Conservation (phyloP, 768 basidiomycete species). For the Kwoniella newhampshirensis region DNA sequence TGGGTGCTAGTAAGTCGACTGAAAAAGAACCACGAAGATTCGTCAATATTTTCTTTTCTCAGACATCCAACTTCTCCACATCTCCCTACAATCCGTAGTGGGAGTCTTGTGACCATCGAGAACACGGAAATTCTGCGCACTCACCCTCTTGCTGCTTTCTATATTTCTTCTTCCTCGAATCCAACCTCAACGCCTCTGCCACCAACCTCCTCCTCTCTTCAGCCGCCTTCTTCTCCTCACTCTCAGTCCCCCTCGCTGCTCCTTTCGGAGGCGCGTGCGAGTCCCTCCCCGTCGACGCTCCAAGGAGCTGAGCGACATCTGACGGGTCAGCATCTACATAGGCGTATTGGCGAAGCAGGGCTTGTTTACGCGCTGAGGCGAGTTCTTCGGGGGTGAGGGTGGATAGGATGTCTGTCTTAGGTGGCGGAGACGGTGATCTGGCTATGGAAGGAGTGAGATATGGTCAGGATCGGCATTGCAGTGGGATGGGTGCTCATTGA, state of each 20-base stretch:
- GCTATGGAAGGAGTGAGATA: background rate
- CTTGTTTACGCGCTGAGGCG: slow-evolving; percentile 40
- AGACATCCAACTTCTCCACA: too few relatives aligned
- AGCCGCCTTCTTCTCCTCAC: slow-evolving; percentile 46
- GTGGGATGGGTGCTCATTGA: too few relatives aligned
- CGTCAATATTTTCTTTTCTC: too few relatives aligned
- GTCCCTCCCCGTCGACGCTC: slow-evolving; percentile 4
- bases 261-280: slow-evolving; percentile 34
- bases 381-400: slow-evolving; percentile 45
- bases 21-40: background rate
- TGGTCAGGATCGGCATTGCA: background rate
- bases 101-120: too few relatives aligned
- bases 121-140: slow-evolving; percentile 3
- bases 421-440: slow-evolving; percentile 5
- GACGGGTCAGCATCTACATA: slow-evolving; percentile 44
- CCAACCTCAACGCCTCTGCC: slow-evolving; percentile 44
- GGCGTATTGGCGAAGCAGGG: slow-evolving; percentile 47
- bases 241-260: slow-evolving; percentile 16
- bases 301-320: slow-evolving; percentile 5
- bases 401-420: slow-evolving; percentile 21
- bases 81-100: too few relatives aligned
- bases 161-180: slow-evolving; percentile 50
- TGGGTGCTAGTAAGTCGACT: slow-evolving; percentile 52
- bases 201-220: slow-evolving; percentile 44
- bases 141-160: slow-evolving; percentile 47